Conservation (phyloP, 352 stramenopile genomes). For the Globisporangium apiculatum region DNA sequence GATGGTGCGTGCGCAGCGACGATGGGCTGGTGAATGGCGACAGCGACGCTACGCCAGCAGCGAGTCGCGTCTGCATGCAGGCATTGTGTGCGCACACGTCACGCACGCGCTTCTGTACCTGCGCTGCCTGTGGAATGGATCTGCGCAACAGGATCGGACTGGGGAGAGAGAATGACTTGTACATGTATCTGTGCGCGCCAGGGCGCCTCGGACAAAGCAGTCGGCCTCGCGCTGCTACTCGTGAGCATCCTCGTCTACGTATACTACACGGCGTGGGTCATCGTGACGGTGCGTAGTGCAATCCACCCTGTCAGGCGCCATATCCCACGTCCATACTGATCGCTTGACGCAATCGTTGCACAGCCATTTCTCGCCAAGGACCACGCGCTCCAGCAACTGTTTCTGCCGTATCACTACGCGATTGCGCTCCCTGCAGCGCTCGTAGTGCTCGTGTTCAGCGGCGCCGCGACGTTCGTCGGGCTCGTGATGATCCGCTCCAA, state of each 20-base stretch:
- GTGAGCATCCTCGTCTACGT: slow-evolving; percentile 81
- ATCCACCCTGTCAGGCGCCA: background rate
- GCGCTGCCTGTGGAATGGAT: too few relatives aligned
- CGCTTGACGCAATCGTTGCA: background rate
- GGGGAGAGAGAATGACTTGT: too few relatives aligned
- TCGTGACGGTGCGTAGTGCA: slow-evolving; percentile 64
- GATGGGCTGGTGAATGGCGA: background rate
- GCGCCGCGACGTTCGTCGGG: slow-evolving; percentile 81
- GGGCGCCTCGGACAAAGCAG: slow-evolving; percentile 68
- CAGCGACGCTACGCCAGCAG: background rate
- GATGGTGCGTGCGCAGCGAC: too few relatives aligned
- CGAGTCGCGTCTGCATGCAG: too few relatives aligned
- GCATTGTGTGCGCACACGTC: too few relatives aligned
- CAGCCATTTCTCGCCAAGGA: slow-evolving; percentile 85
- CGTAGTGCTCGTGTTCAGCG: slow-evolving; percentile 79
- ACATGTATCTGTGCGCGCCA: slow-evolving; percentile 5
- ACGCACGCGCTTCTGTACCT: too few relatives aligned
- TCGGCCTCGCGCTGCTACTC: slow-evolving; percentile 69
- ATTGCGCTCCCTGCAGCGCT: slow-evolving; percentile 83
- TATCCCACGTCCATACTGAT: background rate
- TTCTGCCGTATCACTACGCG: slow-evolving; percentile 85
- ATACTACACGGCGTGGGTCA: slow-evolving; percentile 90
- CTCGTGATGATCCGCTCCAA: slow-evolving; percentile 88
- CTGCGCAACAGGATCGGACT: too few relatives aligned
- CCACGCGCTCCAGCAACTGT: slow-evolving; percentile 75